These are phyloP conservation scores for Aspergillus bombycis DNA, from an alignment of 2,329 filamentous ascomycete genomes.

Conservation along the genomic window DNA sequence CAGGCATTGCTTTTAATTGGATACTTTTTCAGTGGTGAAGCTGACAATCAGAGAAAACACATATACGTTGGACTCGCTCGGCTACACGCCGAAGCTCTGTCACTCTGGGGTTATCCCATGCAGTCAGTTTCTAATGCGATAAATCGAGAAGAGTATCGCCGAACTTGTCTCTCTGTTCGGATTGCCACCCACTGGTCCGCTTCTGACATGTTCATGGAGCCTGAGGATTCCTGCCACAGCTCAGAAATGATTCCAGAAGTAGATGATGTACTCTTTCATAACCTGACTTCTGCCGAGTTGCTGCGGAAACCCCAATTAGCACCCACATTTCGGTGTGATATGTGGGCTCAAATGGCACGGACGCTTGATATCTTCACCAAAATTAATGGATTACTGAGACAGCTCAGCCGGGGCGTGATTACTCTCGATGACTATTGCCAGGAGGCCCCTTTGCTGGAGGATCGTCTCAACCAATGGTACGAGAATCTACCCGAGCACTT, in stretches of 20 bases:
- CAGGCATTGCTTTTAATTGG: slow-evolving; percentile 23
- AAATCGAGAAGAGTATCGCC: slow-evolving; percentile 21
- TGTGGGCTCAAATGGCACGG: slow-evolving; percentile 27
- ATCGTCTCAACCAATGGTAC: slow-evolving; percentile 21
- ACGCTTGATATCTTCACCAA: slow-evolving; percentile 23
- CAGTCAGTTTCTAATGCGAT: slow-evolving; percentile 1
- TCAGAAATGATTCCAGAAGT: slow-evolving; percentile 13
- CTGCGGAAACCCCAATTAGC: slow-evolving; percentile 2
- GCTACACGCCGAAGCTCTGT: slow-evolving; percentile 24
- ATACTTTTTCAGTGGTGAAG: slow-evolving; percentile 25
- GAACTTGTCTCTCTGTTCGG: slow-evolving; percentile 25
- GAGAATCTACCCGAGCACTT: slow-evolving; percentile 16
- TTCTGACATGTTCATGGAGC: slow-evolving; percentile 24
- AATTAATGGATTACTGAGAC: slow-evolving; percentile 19
- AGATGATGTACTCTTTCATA: slow-evolving; percentile 26
- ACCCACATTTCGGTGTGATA: slow-evolving; percentile 15
- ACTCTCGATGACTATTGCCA: slow-evolving; percentile 20
- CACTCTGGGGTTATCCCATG: slow-evolving; percentile 4
- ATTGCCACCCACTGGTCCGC: slow-evolving; percentile 25
- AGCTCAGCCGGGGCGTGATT: slow-evolving; percentile 20
- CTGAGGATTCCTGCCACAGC: slow-evolving; percentile 7
- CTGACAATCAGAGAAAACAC: slow-evolving; percentile 22
- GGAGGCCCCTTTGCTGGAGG: slow-evolving; percentile 15
- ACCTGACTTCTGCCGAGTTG: slow-evolving; percentile 8
- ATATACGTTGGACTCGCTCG: slow-evolving; percentile 25